A percentile compares a stretch with the other conserved stretches of the same genome.
phyloP scores from a whole-genome alignment of 2,329 filamentous ascomycete species.

The Dendrostoma leiphaemia region DNA sequence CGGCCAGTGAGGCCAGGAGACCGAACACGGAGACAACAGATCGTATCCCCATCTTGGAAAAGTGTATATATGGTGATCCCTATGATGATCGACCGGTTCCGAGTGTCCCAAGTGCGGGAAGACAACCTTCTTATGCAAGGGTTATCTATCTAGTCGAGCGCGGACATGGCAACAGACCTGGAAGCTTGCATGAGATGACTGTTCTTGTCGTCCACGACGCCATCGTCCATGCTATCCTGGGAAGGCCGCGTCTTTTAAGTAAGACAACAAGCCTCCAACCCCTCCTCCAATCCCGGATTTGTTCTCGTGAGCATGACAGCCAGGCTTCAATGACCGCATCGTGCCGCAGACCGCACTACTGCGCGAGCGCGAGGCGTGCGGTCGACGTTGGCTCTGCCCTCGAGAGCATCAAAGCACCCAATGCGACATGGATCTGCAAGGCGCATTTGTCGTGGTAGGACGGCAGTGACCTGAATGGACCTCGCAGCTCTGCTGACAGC shows the following conservation, averaged over 20 bases:
- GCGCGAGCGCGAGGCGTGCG: conserved; percentile 3
- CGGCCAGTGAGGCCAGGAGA: conserved; percentile 9
- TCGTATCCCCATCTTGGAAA: background rate
- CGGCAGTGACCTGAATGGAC: conserved; percentile 7
- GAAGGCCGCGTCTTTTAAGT: conserved; percentile 12
- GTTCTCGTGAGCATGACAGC: conserved; percentile 11
- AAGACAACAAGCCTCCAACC: conserved; percentile 1
- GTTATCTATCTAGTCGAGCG: too few species aligned
- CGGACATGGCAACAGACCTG: background rate
- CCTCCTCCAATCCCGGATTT: background rate
- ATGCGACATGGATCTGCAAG: background rate
- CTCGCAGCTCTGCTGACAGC: too few species aligned
- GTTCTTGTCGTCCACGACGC: background rate
- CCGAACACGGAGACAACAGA: conserved; percentile 4
- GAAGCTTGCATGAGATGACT: background rate
- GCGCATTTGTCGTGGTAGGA: conserved; percentile 9
- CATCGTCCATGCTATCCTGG: conserved; percentile 5
- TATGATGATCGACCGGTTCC: background rate
- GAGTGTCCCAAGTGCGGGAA: background rate
- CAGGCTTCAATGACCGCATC: conserved; percentile 14
- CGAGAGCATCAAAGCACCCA: conserved; percentile 2
- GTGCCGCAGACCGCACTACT: conserved; percentile 8
- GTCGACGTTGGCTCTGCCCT: background rate
- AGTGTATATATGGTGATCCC: background rate
- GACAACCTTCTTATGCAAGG: background rate